Evolutionary conservation across 352 stramenopile species (phyloP), one percentile per base, ranked within the genome.

Genomic region (Phytophthora sansomeana): DNA sequence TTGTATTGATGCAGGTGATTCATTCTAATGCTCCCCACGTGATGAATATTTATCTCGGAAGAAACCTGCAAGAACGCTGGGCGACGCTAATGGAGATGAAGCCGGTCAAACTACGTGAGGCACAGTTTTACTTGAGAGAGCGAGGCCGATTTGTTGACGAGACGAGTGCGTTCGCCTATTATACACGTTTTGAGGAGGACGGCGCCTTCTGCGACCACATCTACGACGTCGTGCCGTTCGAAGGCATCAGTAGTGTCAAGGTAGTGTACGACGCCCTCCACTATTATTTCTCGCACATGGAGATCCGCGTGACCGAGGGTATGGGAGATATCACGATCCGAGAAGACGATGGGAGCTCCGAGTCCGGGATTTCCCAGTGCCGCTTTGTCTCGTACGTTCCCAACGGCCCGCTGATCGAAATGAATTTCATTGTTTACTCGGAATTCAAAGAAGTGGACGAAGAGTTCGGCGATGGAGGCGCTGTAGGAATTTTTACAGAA

Each of bases 231-330:
- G 69, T 77, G 36, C 71, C 69, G 36, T 75, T 87, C 17, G 70
- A 73, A 6, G 67, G 49, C 4, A 35, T 63, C 11, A 69, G 44
- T 6, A 78, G 62, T 8, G 78, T 87, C n/a, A 68, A 69, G 13
- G 39, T 71, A 4, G 61, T 89, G 26, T 84, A 74, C 42, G 74
- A 89, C n/a, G 69, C 73, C 0, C 60, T 81, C 0, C 51, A 67
- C 17, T 65, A 73, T 32, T 86, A 74, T 33, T 70, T 76, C 8
- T 64, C 54, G 29, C 80, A 79, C 48, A 60, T 85, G 47, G 78
- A 87, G 33, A 85, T 89, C 53, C 75, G 56, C 7, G 68, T 86
- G 11, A 80, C 80, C 0, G 80, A 89, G n/a, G 58, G 47, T 13
- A 38, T 86, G 0, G 78, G 78, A 24, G 59, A 77, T 30, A 55